Conservation (phyloP, 495 filamentous ascomycete genomes). For the Arthonia radiata region DNA sequence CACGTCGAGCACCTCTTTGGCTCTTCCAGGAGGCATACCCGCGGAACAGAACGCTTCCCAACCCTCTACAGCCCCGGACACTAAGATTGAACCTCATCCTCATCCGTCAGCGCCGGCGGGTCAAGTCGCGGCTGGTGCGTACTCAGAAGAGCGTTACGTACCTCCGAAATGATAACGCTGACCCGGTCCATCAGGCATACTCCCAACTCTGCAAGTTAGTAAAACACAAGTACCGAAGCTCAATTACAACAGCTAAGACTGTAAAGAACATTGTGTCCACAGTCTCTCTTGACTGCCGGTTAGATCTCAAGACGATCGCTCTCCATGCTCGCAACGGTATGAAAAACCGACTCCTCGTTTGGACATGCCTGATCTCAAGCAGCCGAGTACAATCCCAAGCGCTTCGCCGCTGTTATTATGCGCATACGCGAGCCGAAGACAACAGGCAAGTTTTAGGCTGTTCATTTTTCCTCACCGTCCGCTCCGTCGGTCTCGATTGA, state of each 20-base stretch:
- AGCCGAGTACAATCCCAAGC: constrained; percentile 35
- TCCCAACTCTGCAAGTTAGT: constrained; percentile 97
- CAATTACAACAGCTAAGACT: constrained; percentile 13
- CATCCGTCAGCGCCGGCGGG: constrained; percentile 75
- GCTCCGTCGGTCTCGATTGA: no score
- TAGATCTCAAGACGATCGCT: constrained; percentile 98
- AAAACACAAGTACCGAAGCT: constrained; percentile 18
- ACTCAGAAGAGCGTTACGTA: no score
- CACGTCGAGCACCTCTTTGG: constrained; percentile 57
- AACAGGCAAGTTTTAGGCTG: no score
- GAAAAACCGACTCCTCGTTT: constrained; percentile 73
- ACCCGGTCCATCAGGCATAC: constrained; percentile 78
- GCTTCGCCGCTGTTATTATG: constrained; percentile 99
- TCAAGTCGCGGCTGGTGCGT: no score
- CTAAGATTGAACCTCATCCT: constrained; percentile 83
- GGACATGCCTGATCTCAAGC: constrained; percentile 11
- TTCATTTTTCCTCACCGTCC: no score
- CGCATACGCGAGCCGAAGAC: constrained; percentile 98
- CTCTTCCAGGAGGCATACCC: constrained; percentile 60
- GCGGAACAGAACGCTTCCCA: constrained; percentile 39
- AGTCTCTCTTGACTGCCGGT: constrained; percentile 91
- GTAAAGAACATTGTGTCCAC: constrained; percentile 98
- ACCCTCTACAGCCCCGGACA: constrained; percentile 35
- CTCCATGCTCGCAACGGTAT: constrained; percentile 96
- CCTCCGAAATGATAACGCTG: no score